Percentiles rank a stretch among this genome's conserved stretches.
Conservation (phyloP, 2,329 filamentous ascomycete genomes). For the Aspergillus sergii region DNA sequence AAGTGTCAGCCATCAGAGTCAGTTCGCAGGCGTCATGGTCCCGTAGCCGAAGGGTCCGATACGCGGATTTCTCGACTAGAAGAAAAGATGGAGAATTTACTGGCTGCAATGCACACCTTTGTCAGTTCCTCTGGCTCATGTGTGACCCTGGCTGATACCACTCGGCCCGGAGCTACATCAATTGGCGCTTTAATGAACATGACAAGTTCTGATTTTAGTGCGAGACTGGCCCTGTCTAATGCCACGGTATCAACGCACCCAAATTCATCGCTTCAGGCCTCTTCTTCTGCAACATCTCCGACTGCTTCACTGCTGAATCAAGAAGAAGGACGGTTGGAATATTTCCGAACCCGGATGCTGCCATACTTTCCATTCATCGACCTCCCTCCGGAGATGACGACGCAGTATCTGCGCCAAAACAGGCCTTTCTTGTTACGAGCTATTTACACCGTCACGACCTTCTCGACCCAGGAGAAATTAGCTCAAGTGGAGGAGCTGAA, state of each 20-base stretch:
- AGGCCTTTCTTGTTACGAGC: constrained; percentile 41
- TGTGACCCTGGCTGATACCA: too few species aligned
- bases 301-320: constrained; percentile 13
- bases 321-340: constrained; percentile 25
- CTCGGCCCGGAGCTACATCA: not conserved
- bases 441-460: constrained; percentile 37
- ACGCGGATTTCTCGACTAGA: constrained; percentile 40
- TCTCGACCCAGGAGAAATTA: constrained; percentile 32
- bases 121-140: constrained; percentile 8
- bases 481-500: constrained; percentile 35
- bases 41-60: constrained; percentile 30
- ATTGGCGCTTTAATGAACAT: constrained; percentile 2
- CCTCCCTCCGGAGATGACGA: constrained; percentile 30
- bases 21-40: constrained; percentile 32
- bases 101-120: constrained; percentile 34
- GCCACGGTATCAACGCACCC: constrained; percentile 8
- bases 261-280: constrained; percentile 1
- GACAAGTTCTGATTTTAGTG: constrained; percentile 4
- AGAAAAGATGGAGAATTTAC: constrained; percentile 35
- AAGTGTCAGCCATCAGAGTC: constrained; percentile 38
- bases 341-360: constrained; percentile 39
- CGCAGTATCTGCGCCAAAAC: constrained; percentile 33
- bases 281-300: not conserved
- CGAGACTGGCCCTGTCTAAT: not conserved
- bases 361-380: constrained; percentile 40